These are phyloP conservation scores for Cladosporium halotolerans DNA, from an alignment of 2,329 filamentous ascomycete genomes.

Conservation along the genomic window DNA sequence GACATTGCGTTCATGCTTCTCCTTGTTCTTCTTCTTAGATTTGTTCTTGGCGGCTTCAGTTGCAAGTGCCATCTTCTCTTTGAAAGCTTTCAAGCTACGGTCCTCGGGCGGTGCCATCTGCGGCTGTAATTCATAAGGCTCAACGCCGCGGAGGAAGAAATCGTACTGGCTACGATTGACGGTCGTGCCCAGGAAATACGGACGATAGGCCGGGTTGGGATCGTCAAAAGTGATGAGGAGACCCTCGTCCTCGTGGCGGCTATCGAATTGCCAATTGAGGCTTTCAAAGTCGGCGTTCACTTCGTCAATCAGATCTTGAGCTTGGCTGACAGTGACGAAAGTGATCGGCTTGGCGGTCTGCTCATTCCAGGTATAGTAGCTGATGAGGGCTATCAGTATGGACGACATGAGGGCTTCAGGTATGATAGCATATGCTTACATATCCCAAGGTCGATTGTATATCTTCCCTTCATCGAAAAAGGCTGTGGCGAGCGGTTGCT, in stretches of 20 bases:
- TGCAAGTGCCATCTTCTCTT: constrained; percentile 48
- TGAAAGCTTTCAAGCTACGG: constrained; percentile 44
- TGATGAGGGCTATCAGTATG: constrained; percentile 14
- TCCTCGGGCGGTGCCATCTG: constrained; percentile 21
- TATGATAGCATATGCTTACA: constrained; percentile 53
- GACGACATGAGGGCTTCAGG: not conserved
- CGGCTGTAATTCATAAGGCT: not conserved
- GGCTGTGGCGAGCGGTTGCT: constrained; percentile 45
- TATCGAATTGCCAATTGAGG: constrained; percentile 53
- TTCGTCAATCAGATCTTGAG: constrained; percentile 56
- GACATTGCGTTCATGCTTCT: constrained; percentile 37
- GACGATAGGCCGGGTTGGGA: constrained; percentile 54
- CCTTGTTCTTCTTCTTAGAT: constrained; percentile 39
- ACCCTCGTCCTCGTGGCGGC: constrained; percentile 43
- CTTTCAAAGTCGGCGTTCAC: constrained; percentile 55
- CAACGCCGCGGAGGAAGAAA: constrained; percentile 22
- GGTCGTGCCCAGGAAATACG: constrained; percentile 60
- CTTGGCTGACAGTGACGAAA: constrained; percentile 62
- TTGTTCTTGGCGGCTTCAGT: constrained; percentile 47
- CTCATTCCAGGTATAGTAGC: constrained; percentile 24
- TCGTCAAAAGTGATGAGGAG: constrained; percentile 63
- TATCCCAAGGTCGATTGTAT: constrained; percentile 61
- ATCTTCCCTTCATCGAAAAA: constrained; percentile 56
- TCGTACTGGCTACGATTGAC: constrained; percentile 41
- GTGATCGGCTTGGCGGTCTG: constrained; percentile 49